phyloP scores from a whole-genome alignment of 306 rosid species.

The Pterocarpus santalinus region DNA sequence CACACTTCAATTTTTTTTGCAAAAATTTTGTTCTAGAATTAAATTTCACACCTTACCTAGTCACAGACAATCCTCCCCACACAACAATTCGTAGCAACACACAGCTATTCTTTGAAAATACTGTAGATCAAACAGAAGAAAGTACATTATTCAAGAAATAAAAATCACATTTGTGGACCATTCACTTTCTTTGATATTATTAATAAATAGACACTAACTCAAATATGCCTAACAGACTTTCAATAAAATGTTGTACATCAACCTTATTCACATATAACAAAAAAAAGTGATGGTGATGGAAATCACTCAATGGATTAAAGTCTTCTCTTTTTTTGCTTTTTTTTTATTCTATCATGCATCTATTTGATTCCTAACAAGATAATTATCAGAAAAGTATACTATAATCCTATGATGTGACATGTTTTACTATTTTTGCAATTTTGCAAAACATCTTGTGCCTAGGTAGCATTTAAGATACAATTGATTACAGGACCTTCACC shows the following conservation, averaged over 20 bases:
- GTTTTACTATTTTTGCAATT: constrained; percentile 27
- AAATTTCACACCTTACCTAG: too few relatives aligned
- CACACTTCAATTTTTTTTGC: background rate
- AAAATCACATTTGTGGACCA: background rate
- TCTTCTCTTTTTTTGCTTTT: too few relatives aligned
- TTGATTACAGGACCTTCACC: constrained; percentile 61
- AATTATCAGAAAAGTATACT: constrained; percentile 6
- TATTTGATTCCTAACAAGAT: constrained; percentile 32
- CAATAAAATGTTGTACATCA: background rate
- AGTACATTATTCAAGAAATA: constrained; percentile 15
- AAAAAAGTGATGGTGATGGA: background rate
- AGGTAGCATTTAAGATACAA: constrained; percentile 61
- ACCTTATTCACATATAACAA: constrained; percentile 7
- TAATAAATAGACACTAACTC: background rate
- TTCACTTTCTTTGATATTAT: background rate
- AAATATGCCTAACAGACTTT: background rate
- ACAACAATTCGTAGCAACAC: background rate
- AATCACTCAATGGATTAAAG: background rate
- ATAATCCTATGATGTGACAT: background rate
- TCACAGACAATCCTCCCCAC: too few relatives aligned
- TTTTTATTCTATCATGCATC: background rate
- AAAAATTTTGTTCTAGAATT: background rate
- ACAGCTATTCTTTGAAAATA: background rate
- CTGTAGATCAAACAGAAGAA: background rate
- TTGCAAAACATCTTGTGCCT: constrained; percentile 27